Conservation (phyloP, 1,284 basidiomycete genomes). For the Fomes fomentarius region DNA sequence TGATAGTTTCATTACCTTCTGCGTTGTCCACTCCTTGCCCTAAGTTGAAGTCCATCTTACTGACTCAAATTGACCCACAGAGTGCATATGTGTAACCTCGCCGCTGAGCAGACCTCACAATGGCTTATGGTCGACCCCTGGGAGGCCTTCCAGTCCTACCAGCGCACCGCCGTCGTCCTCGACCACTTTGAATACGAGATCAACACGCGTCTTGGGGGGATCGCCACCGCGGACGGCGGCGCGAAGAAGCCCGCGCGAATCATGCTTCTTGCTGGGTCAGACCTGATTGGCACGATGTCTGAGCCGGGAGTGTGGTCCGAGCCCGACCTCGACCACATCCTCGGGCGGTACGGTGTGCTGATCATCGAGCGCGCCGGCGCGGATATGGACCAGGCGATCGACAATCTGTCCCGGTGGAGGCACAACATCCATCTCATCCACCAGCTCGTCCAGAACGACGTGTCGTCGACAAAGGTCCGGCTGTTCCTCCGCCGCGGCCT, state of each 20-base stretch:
- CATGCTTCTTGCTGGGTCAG: slow-evolving; percentile 96
- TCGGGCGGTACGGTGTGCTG: slow-evolving; percentile 92
- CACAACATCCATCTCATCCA: slow-evolving; percentile 94
- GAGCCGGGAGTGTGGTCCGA: slow-evolving; percentile 99
- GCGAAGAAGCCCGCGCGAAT: slow-evolving; percentile 65
- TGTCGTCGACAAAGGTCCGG: slow-evolving; percentile 92
- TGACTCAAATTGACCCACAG: slow-evolving; percentile 39
- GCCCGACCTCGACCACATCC: slow-evolving; percentile 94
- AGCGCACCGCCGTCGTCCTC: slow-evolving; percentile 93
- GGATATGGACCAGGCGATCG: slow-evolving; percentile 84
- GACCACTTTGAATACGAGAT: slow-evolving; percentile 96
- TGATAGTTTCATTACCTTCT: no score
- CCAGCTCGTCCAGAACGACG: slow-evolving; percentile 98
- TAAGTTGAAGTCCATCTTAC: no score
- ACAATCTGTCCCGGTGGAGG: slow-evolving; percentile 77
- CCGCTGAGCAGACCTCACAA: slow-evolving; percentile 77
- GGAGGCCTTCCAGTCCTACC: slow-evolving; percentile 95
- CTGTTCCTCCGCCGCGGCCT: slow-evolving; percentile 92
- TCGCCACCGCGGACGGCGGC: slow-evolving; percentile 64
- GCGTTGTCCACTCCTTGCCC: no score
- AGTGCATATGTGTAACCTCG: slow-evolving; percentile 88
- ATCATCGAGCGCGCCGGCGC: slow-evolving; percentile 96
- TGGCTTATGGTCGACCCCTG: slow-evolving; percentile 96
- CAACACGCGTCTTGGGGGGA: slow-evolving; percentile 80
- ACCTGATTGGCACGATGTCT: slow-evolving; percentile 97